Conservation (phyloP, 176 grass and related monocot species). For the Triticum urartu region DNA sequence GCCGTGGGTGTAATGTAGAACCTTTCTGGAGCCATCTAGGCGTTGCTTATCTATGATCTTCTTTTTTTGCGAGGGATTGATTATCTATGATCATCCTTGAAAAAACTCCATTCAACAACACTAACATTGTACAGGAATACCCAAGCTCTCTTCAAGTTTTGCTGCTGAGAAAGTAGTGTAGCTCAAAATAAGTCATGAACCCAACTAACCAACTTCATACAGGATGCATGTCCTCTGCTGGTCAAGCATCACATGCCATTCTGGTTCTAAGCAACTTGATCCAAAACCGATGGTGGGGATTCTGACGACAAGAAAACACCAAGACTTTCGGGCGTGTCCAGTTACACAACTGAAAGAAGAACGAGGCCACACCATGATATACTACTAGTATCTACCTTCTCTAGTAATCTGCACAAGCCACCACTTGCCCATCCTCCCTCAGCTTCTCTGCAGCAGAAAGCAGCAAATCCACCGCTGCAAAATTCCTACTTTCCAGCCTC, state of each 20-base stretch:
- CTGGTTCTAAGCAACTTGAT: background rate
- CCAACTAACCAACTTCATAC: background rate
- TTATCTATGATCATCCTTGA: too few relatives aligned
- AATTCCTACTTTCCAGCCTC: constrained; percentile 25
- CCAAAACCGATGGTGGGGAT: background rate
- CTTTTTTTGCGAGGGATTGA: too few relatives aligned
- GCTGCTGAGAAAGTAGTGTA: background rate
- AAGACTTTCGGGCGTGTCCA: background rate
- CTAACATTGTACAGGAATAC: background rate
- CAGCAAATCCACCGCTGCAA: constrained; percentile 58
- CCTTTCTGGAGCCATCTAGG: too few relatives aligned
- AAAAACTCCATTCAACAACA: too few relatives aligned
- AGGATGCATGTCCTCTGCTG: background rate
- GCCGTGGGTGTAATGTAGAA: too few relatives aligned
- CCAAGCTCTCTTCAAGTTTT: background rate
- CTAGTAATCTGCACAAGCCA: background rate
- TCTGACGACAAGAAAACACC: constrained; percentile 7
- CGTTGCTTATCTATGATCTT: too few relatives aligned
- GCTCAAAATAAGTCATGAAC: background rate
- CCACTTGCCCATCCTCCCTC: constrained; percentile 36
- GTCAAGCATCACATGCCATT: background rate
- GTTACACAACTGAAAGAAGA: constrained; percentile 16
- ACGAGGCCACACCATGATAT: background rate
- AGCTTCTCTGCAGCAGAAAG: constrained; percentile 65
- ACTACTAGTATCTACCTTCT: background rate